These are phyloP conservation scores for Penicillium nordicum DNA, from an alignment of 2,329 filamentous ascomycete genomes.

Conservation along the genomic window DNA sequence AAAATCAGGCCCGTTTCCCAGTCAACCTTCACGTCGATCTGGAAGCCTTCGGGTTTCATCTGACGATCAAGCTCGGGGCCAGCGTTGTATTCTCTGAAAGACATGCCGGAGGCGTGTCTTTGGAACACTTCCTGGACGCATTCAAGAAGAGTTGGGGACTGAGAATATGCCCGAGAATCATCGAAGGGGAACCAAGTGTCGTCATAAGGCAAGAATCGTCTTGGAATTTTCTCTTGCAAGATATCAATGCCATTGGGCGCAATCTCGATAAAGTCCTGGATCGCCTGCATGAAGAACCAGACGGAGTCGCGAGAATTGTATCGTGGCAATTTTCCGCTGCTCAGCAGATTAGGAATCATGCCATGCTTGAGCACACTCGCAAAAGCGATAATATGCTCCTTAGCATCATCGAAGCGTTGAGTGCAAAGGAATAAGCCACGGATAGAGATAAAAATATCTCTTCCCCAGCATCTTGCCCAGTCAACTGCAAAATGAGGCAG, in stretches of 20 bases:
- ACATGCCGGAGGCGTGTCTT: conserved; percentile 83
- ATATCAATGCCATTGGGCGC: conserved; percentile 72
- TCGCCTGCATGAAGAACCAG: conserved; percentile 96
- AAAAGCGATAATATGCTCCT: conserved; percentile 91
- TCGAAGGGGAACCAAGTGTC: conserved; percentile 87
- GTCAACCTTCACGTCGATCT: conserved; percentile 85
- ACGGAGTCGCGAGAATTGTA: conserved; percentile 96
- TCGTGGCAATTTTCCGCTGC: conserved; percentile 77
- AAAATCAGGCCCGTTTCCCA: conserved; percentile 90
- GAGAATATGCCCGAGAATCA: conserved; percentile 80
- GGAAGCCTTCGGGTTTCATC: conserved; percentile 89
- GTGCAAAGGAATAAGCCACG: conserved; percentile 89
- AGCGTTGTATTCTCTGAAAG: conserved; percentile 92
- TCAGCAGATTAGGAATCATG: conserved; percentile 93
- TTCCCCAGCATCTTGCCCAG: conserved; percentile 96
- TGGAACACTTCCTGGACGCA: conserved; percentile 92
- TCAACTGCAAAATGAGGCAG: conserved; percentile 89
- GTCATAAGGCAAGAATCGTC: conserved; percentile 90
- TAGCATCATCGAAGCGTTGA: conserved; percentile 81
- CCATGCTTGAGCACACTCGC: conserved; percentile 96
- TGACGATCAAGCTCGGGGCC: conserved; percentile 83
- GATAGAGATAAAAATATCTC: conserved; percentile 94
- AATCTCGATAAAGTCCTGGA: conserved; percentile 85
- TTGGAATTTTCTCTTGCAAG: conserved; percentile 70
- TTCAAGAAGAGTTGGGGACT: conserved; percentile 77